Evolutionary conservation across 2,329 filamentous ascomycete species (phyloP), one percentile per base, ranked within the genome.

Genomic region (Cytospora chrysosperma): DNA sequence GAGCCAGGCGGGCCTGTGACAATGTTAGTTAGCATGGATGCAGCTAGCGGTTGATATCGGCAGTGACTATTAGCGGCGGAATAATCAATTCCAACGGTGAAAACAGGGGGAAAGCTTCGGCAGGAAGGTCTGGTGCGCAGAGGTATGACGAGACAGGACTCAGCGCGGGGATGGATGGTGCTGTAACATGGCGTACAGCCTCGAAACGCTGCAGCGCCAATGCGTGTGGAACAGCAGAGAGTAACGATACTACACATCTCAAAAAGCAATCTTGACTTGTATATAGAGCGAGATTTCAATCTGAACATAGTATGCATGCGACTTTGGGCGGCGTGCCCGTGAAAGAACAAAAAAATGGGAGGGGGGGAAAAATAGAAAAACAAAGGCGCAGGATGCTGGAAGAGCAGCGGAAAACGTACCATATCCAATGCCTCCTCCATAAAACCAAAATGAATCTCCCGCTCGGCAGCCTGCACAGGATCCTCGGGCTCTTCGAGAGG

Each of bases 381-480:
- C 57, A 59, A 50, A 10, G 43, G 9, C 12, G 43, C 43, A 13
- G 13, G 43, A 47, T 47, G n/a, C n/a, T n/a, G 43, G 52, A 57
- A 34, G 13, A 30, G 50, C 10, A 43, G 40, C 21, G 19, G 50
- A 34, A 32, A 8, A 74, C 80, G 71, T 79, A 94, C 91, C 92
- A 97, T 96, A 69, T 88, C 83, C 69, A 97, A 84, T 67, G 93
- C 93, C 74, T 94, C 89, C 69, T 88, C 85, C 86, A 96, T 97
- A 77, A 93, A 97, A 51, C 73, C 75, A 63, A 81, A 76, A 67
- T 85, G 82, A 26, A 79, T 71, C 34, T 74, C 75, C 59, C 73
- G 75, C 66, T 82, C 79, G 4, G 67, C 69, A 30, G 66, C 67
- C 49, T 65, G 59, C 7, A 61, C 67, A 21, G 68, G 70, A 47